phyloP scores from a whole-genome alignment of 1,284 basidiomycete genomes.

The Pseudomicrostroma phylloplanum region DNA sequence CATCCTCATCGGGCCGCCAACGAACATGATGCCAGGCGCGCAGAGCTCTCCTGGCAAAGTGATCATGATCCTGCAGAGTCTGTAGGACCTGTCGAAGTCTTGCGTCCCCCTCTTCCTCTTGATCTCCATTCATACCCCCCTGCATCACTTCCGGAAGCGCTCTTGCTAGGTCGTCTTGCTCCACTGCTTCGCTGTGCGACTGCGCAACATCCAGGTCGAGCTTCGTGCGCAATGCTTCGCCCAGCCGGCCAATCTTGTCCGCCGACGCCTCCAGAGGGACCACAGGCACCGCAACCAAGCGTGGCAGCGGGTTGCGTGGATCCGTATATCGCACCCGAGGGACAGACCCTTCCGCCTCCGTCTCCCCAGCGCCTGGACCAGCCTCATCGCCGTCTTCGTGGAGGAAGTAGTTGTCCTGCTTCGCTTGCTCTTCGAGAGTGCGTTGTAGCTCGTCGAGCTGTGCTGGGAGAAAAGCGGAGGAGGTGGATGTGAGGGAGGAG shows the following conservation, averaged over 20 bases:
- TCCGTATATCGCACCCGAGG: not conserved
- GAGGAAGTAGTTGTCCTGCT: not conserved
- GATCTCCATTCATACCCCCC: not conserved
- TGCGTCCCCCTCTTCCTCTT: not conserved
- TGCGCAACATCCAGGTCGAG: not conserved
- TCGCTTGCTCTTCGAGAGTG: not conserved
- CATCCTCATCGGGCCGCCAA: conserved; percentile 12
- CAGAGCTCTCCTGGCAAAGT: not conserved
- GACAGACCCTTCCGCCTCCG: not conserved
- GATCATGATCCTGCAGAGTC: not conserved
- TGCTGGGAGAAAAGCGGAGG: conserved; percentile 2
- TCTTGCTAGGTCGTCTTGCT: not conserved
- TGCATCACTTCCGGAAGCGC: not conserved
- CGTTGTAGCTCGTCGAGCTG: not conserved
- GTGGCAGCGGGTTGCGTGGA: conserved; percentile 1
- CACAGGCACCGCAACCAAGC: not conserved
- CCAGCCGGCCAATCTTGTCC: conserved; percentile 3
- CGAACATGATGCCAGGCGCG: conserved; percentile 7
- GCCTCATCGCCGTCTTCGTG: not conserved
- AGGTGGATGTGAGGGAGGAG: conserved; percentile 5
- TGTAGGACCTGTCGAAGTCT: not conserved
- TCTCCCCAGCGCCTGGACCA: not conserved
- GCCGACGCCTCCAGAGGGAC: not conserved
- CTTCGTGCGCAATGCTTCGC: conserved; percentile 1
- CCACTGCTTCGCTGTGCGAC: not conserved